These are phyloP conservation scores for Podospora pseudopauciseta DNA, from an alignment of 495 filamentous ascomycete species.

Conservation along the genomic window DNA sequence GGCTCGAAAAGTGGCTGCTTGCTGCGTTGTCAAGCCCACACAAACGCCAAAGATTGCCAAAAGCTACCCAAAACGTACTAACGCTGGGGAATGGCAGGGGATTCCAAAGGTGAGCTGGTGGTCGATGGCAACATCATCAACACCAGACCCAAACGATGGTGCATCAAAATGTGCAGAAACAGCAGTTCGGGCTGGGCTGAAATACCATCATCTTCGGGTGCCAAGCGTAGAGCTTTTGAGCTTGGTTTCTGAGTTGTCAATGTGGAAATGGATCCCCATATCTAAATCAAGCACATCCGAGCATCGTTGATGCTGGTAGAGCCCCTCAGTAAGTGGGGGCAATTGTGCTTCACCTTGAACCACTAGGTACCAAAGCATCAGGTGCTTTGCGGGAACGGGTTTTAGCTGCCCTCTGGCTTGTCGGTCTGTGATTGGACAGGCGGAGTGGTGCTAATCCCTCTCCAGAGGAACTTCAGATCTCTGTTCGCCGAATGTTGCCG, in stretches of 20 bases:
- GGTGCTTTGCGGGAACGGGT: slow-evolving; percentile 2
- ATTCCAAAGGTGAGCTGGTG: slow-evolving; percentile 10
- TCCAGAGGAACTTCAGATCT: not conserved
- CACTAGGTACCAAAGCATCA: not conserved
- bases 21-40: slow-evolving; percentile 17
- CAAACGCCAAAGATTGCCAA: slow-evolving; percentile 6
- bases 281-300: slow-evolving; percentile 13
- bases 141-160: not conserved
- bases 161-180: slow-evolving; percentile 1
- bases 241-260: slow-evolving; percentile 19
- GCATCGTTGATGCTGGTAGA: not conserved
- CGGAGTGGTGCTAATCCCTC: not conserved
- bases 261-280: slow-evolving; percentile 5
- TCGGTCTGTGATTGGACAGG: slow-evolving; percentile 6
- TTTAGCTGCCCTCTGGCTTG: not conserved
- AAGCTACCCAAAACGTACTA: slow-evolving; percentile 17
- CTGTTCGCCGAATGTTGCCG: not conserved
- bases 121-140: slow-evolving; percentile 5
- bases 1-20: not conserved
- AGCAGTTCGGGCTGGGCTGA: slow-evolving; percentile 15
- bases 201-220: slow-evolving; percentile 15
- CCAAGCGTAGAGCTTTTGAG: slow-evolving; percentile 4
- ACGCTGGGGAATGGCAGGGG: slow-evolving; percentile 5
- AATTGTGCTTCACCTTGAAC: slow-evolving; percentile 5
- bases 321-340: slow-evolving; percentile 11